These are phyloP conservation scores for Brassica balearica DNA, from an alignment of 441 rosid genomes.

Conservation along the genomic window DNA sequence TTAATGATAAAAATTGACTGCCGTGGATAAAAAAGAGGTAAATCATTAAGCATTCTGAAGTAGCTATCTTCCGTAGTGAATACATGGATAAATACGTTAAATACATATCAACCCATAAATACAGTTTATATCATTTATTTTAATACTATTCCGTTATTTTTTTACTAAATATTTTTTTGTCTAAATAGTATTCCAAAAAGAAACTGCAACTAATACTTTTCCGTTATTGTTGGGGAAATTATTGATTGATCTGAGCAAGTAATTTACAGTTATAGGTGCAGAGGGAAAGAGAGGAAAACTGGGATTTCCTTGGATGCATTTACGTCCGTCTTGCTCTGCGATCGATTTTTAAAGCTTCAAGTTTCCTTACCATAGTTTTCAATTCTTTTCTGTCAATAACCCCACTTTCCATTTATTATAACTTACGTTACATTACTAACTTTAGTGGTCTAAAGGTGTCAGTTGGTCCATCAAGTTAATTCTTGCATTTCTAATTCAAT, in stretches of 20 bases:
- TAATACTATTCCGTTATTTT: no score
- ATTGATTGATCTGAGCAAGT: conserved; percentile 39
- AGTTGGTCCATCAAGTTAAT: background rate
- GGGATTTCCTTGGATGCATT: conserved; percentile 52
- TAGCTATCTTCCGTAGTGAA: no score
- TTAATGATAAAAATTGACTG: background rate
- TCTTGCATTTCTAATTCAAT: background rate
- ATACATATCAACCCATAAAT: no score
- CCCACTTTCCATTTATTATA: background rate
- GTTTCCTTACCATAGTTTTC: background rate
- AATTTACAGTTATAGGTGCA: conserved; percentile 44
- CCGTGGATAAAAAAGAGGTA: background rate
- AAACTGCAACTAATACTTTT: background rate
- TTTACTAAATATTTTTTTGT: no score
- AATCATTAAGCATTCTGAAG: no score
- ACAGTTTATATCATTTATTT: no score
- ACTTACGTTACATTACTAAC: background rate
- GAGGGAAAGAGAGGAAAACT: conserved; percentile 35
- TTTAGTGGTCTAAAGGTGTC: background rate
- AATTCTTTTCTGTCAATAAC: background rate
- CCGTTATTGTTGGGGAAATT: conserved; percentile 24
- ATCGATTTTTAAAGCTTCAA: background rate
- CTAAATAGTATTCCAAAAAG: no score
- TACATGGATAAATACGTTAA: no score
- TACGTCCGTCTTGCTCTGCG: conserved; percentile 32